phyloP scores from a whole-genome alignment of 176 grass and related monocot genomes.

The Sorghum bicolor region Sorghum_bicolor_NCBIv3 NC_012878.2:47101001-47101500 shows the following conservation, averaged over 20 bases:
- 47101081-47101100: constrained; percentile 46
- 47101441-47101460: too few species aligned
- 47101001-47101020: too few species aligned
- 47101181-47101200: constrained; percentile 84
- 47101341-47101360: too few species aligned
- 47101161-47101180: constrained; percentile 78
- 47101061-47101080: background rate
- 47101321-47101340: constrained; percentile 87
- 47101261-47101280: background rate
- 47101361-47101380: too few species aligned
- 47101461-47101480: too few species aligned
- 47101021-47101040: too few species aligned
- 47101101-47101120: constrained; percentile 87
- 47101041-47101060: background rate
- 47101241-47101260: background rate
- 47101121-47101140: constrained; percentile 90
- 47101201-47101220: constrained; percentile 72
- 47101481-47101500: too few species aligned
- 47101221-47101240: constrained; percentile 4
- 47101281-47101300: background rate
- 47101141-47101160: constrained; percentile 90
- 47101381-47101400: too few species aligned
- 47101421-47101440: too few species aligned
- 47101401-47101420: too few species aligned
- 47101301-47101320: constrained; percentile 46